Evolutionary conservation across 305 asterid genomes (phyloP).

Genomic region (Fraxinus nigra): DNA sequence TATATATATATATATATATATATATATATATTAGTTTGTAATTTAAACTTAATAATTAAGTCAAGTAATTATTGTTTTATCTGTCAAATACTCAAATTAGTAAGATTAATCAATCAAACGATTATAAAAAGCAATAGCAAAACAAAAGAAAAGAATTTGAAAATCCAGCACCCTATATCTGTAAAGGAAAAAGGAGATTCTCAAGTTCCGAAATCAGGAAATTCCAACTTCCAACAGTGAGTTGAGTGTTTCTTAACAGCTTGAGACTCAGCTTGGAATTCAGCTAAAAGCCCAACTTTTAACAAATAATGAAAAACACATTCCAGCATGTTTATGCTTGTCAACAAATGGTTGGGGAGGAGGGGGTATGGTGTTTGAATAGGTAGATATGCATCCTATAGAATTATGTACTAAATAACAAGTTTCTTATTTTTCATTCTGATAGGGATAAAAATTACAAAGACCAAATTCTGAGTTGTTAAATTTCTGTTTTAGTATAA

Average conservation of each 20-base stretch:
- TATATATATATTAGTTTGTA: too few relatives aligned
- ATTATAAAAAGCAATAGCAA: background rate
- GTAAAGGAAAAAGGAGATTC: background rate
- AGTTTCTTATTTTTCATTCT: background rate
- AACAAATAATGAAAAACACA: background rate
- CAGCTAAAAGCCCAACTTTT: background rate
- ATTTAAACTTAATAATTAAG: background rate
- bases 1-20: too few relatives aligned
- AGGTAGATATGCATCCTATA: background rate
- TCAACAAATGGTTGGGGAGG: background rate
- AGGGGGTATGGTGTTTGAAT: background rate
- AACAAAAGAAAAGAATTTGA: background rate
- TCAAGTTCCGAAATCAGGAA: background rate
- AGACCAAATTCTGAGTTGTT: background rate
- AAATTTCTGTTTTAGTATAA: background rate
- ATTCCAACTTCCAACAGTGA: background rate
- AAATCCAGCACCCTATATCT: background rate
- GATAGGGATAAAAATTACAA: background rate
- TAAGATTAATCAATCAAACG: background rate
- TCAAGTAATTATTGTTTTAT: background rate
- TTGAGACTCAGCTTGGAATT: background rate
- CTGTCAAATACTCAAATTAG: background rate
- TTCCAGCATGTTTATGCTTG: background rate
- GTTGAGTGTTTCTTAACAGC: background rate
- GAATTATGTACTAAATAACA: background rate